Evolutionary conservation across 495 filamentous ascomycete genomes (phyloP).

Genomic region (Barbatosphaeria neglecta): DNA sequence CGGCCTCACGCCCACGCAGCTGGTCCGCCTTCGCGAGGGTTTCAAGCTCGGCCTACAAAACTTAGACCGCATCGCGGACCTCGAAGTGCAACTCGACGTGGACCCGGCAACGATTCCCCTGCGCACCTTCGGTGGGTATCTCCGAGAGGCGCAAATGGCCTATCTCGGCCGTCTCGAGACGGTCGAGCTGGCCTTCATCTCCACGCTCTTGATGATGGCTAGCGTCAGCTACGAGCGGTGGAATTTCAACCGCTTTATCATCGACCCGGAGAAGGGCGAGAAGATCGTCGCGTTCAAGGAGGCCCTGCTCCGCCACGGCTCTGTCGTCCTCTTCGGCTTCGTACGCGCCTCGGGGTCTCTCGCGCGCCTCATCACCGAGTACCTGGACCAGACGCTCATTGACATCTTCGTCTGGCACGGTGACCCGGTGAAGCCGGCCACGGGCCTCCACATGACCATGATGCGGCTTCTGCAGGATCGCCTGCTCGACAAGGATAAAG

Average conservation of each 20-base stretch:
- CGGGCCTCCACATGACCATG: neutral
- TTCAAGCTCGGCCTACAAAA: constrained; percentile 4
- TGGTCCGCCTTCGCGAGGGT: constrained; percentile 2
- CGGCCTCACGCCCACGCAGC: neutral
- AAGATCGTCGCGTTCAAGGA: constrained; percentile 9
- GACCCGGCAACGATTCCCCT: neutral
- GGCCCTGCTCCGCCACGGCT: constrained; percentile 6
- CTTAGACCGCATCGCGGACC: constrained; percentile 11
- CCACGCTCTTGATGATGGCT: constrained; percentile 2
- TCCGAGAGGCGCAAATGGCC: constrained; percentile 9
- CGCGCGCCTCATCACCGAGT: too few relatives aligned
- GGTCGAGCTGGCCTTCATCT: constrained; percentile 5
- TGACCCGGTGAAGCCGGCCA: neutral
- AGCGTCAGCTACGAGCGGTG: constrained; percentile 3
- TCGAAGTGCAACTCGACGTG: constrained; percentile 1
- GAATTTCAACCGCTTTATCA: neutral
- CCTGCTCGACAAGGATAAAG: too few relatives aligned
- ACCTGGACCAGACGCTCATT: neutral
- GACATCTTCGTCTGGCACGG: neutral
- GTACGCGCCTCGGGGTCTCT: neutral
- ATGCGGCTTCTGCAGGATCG: too few relatives aligned
- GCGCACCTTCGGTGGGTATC: too few relatives aligned
- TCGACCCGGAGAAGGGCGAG: constrained; percentile 1
- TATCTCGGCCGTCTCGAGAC: constrained; percentile 6
- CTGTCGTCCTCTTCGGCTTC: neutral